Conservation (phyloP, 306 rosid species). For the Sophora flavescens region DNA sequence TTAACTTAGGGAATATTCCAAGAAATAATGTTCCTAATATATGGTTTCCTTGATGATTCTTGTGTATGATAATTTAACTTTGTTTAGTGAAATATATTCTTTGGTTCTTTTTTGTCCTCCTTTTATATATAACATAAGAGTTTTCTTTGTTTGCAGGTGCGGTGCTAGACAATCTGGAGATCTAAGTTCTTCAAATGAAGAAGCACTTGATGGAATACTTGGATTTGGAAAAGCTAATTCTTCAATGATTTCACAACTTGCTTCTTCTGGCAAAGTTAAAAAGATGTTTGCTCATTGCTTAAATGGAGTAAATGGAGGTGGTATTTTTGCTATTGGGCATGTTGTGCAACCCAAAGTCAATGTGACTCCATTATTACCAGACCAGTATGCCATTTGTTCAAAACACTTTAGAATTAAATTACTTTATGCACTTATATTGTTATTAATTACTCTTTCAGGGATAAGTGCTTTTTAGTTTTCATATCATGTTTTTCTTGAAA, state of each 20-base stretch:
- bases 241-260: constrained; percentile 94
- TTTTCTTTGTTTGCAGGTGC: constrained; percentile 67
- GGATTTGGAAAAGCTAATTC: constrained; percentile 97
- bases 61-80: constrained; percentile 15
- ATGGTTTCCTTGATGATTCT: constrained; percentile 32
- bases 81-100: constrained; percentile 15
- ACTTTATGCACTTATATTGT: constrained; percentile 8
- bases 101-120: constrained; percentile 32
- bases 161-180: constrained; percentile 97
- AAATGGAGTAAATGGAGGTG: constrained; percentile 95
- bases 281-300: constrained; percentile 99
- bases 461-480: constrained; percentile 35
- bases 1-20: constrained; percentile 17
- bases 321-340: constrained; percentile 96
- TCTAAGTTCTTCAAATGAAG: constrained; percentile 72
- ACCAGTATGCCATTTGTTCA: constrained; percentile 76
- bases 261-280: constrained; percentile 85
- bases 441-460: constrained; percentile 18
- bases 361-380: constrained; percentile 83
- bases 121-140: constrained; percentile 23
- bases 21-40: neutral
- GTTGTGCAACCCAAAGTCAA: constrained; percentile 97
- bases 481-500: constrained; percentile 1
- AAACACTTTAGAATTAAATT: constrained; percentile 13
- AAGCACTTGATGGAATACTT: constrained; percentile 98